A percentile compares a stretch with the other conserved stretches of the same genome.
Evolutionary conservation across 1,139 yeast species (phyloP).

Genomic region (Candida sp.): DNA sequence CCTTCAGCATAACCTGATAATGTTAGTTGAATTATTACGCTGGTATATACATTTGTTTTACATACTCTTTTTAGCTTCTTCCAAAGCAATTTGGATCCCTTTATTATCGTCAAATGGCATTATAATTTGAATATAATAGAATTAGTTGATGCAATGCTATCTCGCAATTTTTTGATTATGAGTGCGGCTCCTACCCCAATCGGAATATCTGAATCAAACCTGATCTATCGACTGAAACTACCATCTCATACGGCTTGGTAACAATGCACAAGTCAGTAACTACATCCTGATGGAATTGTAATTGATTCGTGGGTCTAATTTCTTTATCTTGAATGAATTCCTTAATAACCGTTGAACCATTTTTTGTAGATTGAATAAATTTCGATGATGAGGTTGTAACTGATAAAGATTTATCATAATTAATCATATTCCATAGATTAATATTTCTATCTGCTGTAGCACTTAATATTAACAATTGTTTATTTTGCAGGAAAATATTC

Average conservation of each 20-base stretch:
- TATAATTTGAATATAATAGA: not conserved
- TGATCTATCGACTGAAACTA: slow-evolving; percentile 43
- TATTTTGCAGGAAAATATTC: slow-evolving; percentile 1
- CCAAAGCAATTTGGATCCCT: slow-evolving; percentile 69
- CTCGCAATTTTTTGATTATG: not conserved
- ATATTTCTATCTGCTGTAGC: slow-evolving; percentile 26
- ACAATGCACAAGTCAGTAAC: slow-evolving; percentile 47
- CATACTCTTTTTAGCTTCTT: slow-evolving; percentile 65
- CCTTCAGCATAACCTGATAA: slow-evolving; percentile 63
- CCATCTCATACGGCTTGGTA: slow-evolving; percentile 55
- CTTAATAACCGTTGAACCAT: slow-evolving; percentile 1
- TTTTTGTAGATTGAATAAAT: slow-evolving; percentile 6
- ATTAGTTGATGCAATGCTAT: not conserved
- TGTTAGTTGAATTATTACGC: slow-evolving; percentile 8
- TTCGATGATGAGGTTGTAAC: slow-evolving; percentile 11
- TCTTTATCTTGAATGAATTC: slow-evolving; percentile 2
- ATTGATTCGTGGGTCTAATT: not conserved
- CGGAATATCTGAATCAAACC: slow-evolving; percentile 61
- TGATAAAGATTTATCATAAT: slow-evolving; percentile 22
- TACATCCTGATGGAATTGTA: slow-evolving; percentile 26
- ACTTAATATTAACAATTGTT: slow-evolving; percentile 15
- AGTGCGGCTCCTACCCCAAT: slow-evolving; percentile 11
- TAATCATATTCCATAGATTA: slow-evolving; percentile 29
- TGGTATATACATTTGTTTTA: slow-evolving; percentile 5
- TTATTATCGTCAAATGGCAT: slow-evolving; percentile 59